Base-by-base conservation (phyloP, 305 asterid species). In the Fraxinus sp. region DNA sequence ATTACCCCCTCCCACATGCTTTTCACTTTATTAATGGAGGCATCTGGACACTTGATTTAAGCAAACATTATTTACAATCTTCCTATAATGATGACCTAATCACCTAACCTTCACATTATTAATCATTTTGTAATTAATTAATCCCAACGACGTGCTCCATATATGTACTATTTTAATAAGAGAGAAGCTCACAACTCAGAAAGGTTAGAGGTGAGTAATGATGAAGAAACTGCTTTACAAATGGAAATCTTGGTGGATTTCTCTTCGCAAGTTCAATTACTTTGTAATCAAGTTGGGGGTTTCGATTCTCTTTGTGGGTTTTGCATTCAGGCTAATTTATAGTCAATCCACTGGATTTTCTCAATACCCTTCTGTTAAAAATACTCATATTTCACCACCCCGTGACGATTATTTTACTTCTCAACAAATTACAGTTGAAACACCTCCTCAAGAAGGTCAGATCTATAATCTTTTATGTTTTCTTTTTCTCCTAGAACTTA, bases 201-300 rank as follows among this genome's bases (percentile, higher is more conserved):
- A 11, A 44, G 6, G 18, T 14, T 1, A 46, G 18, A 13, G 57
- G 57, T 13, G 57, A 46, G n/a, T 46, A 46, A 88, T 78, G 95
- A 86, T 79, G 84, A 90, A 84, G 86, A 89, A 84, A 84, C 71
- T 88, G 88, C 66, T 41, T 82, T 75, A 78, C 79, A 80, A 80
- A 13, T 91, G 88, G 91, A 88, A 89, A 78, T 85, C 88, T 72
- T 87, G 89, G 93, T 86, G 90, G 86, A 82, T 83, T 82, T 68
- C 87, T 55, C 41, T 86, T 41, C 87, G 85, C 64, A 92, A 89
- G 87, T 86, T 80, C 73, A 91, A 86, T 78, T 82, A 86, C 85
- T 85, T 86, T 66, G 82, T 87, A 75, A 30, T 90, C n/a, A 94
- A 91, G 90, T 55, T 92, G 78, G 95, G 92, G 22, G 78, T 86